phyloP scores from a whole-genome alignment of 495 filamentous ascomycete species.

The Aspergillus funiculosus region DNA sequence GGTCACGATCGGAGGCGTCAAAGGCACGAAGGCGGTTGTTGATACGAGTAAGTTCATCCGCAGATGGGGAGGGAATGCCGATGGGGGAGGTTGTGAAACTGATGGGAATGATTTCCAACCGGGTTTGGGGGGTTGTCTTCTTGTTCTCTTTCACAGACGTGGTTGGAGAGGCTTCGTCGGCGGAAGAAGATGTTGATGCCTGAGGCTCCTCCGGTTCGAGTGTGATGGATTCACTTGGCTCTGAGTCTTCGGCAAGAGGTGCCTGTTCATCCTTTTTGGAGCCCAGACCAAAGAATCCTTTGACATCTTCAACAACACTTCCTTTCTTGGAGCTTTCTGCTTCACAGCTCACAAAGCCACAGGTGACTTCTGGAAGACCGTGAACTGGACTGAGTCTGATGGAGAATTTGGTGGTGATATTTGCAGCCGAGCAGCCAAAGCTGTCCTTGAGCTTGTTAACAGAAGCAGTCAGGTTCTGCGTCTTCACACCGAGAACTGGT shows the following conservation, averaged over 20 bases:
- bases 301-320: constrained; percentile 83
- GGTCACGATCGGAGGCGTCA: constrained; percentile 72
- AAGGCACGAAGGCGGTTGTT: constrained; percentile 72
- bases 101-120: constrained; percentile 64
- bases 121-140: constrained; percentile 52
- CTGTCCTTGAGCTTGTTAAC: constrained; percentile 67
- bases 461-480: constrained; percentile 78
- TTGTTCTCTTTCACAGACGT: constrained; percentile 43
- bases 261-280: constrained; percentile 78
- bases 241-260: constrained; percentile 58
- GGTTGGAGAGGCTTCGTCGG: constrained; percentile 42
- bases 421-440: constrained; percentile 66
- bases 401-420: constrained; percentile 73
- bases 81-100: constrained; percentile 54
- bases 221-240: constrained; percentile 43
- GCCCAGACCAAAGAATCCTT: constrained; percentile 90
- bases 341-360: constrained; percentile 78
- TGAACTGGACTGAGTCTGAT: constrained; percentile 65
- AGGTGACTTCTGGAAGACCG: constrained; percentile 76
- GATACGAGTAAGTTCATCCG: constrained; percentile 57
- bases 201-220: constrained; percentile 47
- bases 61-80: constrained; percentile 53
- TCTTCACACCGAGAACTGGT: constrained; percentile 53
- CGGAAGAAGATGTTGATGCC: constrained; percentile 38
- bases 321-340: constrained; percentile 68